These are phyloP conservation scores for Daldinia eschscholtzii DNA, from an alignment of 2,329 filamentous ascomycete species.

Conservation along the genomic window DNA sequence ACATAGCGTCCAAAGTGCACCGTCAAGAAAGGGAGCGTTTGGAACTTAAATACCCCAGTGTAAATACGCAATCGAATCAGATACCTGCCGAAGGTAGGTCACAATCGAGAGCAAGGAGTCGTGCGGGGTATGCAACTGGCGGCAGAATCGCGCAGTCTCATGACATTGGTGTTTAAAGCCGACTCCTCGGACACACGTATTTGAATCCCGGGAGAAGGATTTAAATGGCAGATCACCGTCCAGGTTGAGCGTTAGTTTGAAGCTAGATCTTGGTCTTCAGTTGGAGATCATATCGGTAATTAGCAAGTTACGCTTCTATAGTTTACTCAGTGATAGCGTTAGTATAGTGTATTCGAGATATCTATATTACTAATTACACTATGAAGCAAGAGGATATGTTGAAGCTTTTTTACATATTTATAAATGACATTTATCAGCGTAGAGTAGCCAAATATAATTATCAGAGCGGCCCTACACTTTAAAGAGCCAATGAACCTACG, in stretches of 20 bases:
- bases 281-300: neutral
- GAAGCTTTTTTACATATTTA: too few species aligned
- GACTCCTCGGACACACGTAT: slow-evolving; percentile 15
- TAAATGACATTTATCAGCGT: neutral
- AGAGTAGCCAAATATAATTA: neutral
- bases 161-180: slow-evolving; percentile 32
- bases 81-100: slow-evolving; percentile 41
- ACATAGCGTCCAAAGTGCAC: neutral
- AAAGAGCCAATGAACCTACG: too few species aligned
- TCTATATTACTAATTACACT: too few species aligned
- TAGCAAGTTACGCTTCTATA: neutral
- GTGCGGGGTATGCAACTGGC: slow-evolving; percentile 43
- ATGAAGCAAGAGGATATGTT: too few species aligned
- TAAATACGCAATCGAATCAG: slow-evolving; percentile 33
- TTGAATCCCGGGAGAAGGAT: slow-evolving; percentile 11
- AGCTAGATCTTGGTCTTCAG: slow-evolving; percentile 1
- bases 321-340: neutral
- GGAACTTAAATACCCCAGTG: slow-evolving; percentile 22
- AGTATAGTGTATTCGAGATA: too few species aligned
- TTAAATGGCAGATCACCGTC: slow-evolving; percentile 17
- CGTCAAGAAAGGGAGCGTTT: neutral
- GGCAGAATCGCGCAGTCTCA: slow-evolving; percentile 36
- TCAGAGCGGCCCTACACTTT: too few species aligned
- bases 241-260: slow-evolving; percentile 9
- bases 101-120: slow-evolving; percentile 26